Base-by-base conservation (phyloP, 2,329 filamentous ascomycete genomes). In the Penicillium corylophilum region DNA sequence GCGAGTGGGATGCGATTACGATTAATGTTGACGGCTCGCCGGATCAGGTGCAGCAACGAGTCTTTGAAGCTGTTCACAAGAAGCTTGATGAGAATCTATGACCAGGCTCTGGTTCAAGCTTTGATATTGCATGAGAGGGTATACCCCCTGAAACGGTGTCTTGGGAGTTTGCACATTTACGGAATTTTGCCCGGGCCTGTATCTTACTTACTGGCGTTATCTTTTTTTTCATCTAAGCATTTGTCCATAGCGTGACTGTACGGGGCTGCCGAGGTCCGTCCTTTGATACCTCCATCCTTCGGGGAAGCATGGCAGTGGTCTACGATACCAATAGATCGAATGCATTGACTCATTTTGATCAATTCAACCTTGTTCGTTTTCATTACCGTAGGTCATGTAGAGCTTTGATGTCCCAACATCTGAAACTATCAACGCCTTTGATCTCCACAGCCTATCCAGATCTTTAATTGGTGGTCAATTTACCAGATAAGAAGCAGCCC, bases 1-100 rank as follows among this genome's bases (percentile, higher is more conserved):
- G 91, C 67, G 77, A 81, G 57, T 77, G 72, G 67, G 89, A 94
- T 71, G 86, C 89, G 55, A 79, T 91, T 56, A 83, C 77, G 48
- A 77, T 93, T 52, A 86, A 91, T 67, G 82, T 74, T 71, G 78
- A 51, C 66, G 80, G 48, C 58, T 81, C 60, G 74, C 84, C 44
- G 74, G 70, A 68, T 22, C 55, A 82, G 45, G 86, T 92, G 51
- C 79, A 85, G 72, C 71, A 72, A 22, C 79, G 83, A 46, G 82
- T 86, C 2, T 71, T 88, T 44, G 73, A 77, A 29, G 78, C 78
- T 58, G 84, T 86, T n/a, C 64, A 77, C 41, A 73, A 75, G 57
- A 80, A 79, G 56, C 77, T 87, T 66, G 74, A 75, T 23, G 76
- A 79, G 45, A 53, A 43, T 23, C 22, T 39, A 24, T 53, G 16